These are phyloP conservation scores for Conticribra weissflogii DNA, from an alignment of 108 stramenopile genomes.

Conservation along the genomic window DNA sequence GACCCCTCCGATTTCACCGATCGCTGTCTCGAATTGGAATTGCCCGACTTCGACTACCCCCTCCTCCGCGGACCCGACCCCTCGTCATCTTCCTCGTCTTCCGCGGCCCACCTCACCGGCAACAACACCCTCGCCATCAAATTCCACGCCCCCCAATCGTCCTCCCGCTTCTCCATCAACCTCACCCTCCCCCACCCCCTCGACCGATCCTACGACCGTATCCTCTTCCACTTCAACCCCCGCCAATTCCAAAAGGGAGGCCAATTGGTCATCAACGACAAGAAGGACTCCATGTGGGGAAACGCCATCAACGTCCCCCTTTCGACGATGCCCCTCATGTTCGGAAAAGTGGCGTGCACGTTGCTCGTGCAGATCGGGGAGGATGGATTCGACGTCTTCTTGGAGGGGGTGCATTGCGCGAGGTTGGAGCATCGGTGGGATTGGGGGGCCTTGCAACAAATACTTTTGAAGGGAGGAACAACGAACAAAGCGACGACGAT, in stretches of 20 bases:
- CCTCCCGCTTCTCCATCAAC: slow-evolving; percentile 81
- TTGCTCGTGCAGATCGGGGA: slow-evolving; percentile 80
- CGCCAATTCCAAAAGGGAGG: slow-evolving; percentile 75
- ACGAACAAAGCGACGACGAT: no score
- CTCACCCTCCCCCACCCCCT: slow-evolving; percentile 57
- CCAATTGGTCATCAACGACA: slow-evolving; percentile 82
- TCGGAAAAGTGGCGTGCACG: slow-evolving; percentile 72
- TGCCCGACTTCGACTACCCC: slow-evolving; percentile 68
- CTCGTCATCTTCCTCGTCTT: no score
- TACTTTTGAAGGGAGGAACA: slow-evolving; percentile 12
- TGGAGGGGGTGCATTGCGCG: slow-evolving; percentile 78
- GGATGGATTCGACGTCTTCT: slow-evolving; percentile 84
- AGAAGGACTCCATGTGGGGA: slow-evolving; percentile 81
- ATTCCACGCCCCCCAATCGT: slow-evolving; percentile 75
- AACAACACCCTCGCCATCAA: slow-evolving; percentile 90
- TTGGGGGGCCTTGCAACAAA: slow-evolving; percentile 8
- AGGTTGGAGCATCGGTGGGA: slow-evolving; percentile 77
- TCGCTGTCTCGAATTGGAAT: slow-evolving; percentile 63
- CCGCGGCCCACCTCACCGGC: slow-evolving; percentile 37
- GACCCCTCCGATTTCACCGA: slow-evolving; percentile 55
- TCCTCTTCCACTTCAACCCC: slow-evolving; percentile 88
- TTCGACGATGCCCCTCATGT: slow-evolving; percentile 73
- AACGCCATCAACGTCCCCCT: slow-evolving; percentile 74
- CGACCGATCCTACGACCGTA: slow-evolving; percentile 63
- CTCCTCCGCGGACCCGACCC: slow-evolving; percentile 13